These are phyloP conservation scores for Haematococcus sp. DNA, from an alignment of 139 green algal species.

Conservation along the genomic window DNA sequence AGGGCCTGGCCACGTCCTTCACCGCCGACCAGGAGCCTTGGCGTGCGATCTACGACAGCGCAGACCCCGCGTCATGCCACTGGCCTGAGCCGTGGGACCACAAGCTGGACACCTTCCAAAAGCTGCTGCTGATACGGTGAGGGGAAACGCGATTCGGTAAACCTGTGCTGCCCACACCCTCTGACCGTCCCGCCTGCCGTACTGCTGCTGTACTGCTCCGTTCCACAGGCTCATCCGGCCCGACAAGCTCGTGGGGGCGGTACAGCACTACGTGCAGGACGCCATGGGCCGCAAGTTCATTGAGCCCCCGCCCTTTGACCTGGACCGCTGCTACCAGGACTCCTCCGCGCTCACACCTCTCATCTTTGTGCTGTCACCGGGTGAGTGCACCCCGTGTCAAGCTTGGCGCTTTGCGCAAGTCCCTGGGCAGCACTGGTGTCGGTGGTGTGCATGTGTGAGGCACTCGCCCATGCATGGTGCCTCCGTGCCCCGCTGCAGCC, in stretches of 20 bases:
- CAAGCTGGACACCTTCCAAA: slow-evolving; percentile 51
- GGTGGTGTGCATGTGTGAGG: too few species aligned
- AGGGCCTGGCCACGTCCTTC: slow-evolving; percentile 31
- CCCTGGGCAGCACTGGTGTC: too few species aligned
- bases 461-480: too few species aligned
- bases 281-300: slow-evolving; percentile 63
- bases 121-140: slow-evolving; percentile 51
- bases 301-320: slow-evolving; percentile 64
- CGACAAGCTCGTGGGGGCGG: slow-evolving; percentile 61
- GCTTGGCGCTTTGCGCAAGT: too few species aligned
- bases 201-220: background rate
- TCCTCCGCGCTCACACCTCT: slow-evolving; percentile 55
- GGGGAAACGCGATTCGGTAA: background rate
- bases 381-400: slow-evolving; percentile 1
- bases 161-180: too few species aligned
- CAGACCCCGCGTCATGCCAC: slow-evolving; percentile 24
- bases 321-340: slow-evolving; percentile 62
- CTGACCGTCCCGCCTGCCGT: background rate
- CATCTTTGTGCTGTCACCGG: slow-evolving; percentile 69
- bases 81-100: slow-evolving; percentile 46
- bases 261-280: slow-evolving; percentile 47
- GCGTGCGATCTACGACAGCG: slow-evolving; percentile 52
- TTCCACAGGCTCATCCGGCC: slow-evolving; percentile 53
- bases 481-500: too few species aligned
- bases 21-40: slow-evolving; percentile 27